Base-by-base conservation (phyloP, 805 yeast genomes). In the Geotrichum ghanense region DNA sequence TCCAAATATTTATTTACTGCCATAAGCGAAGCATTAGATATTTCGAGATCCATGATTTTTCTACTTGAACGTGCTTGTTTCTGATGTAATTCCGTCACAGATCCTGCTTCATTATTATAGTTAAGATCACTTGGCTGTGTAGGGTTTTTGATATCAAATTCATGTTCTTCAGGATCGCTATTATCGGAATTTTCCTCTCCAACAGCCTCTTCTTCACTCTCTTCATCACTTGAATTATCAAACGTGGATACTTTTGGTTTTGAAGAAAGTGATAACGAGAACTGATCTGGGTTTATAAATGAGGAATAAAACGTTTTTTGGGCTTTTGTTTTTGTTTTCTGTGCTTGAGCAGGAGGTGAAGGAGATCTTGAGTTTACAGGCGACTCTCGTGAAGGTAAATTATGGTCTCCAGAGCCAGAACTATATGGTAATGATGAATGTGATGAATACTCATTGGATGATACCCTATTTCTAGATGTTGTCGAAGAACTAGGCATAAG, bases 21-120 rank as follows among this genome's bases (percentile, higher is more conserved):
- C 34, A 56, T 41, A 27, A 60, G 47, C 16, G 62, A 58, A 19
- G 53, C 43, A 48, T 60, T 60, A 16, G 63, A 52, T n/a, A 60
- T 56, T 41, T 60, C 62, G 24, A 60, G 46, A 42, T 60, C 64
- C 45, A 53, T 43, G n/a, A 60, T 51, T 44, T 56, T 59, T 3
- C 64, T 48, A 23, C 55, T 51, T 2, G 51, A 31, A 27, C 54
- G 39, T 2, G 50, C 51, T 17, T 39, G 42, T 17, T 21, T 21
- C 23, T 20, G 14, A 39, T 39, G 25, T 17, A 39, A 39, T n/a
- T 31, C 37, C 10, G 37, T n/a, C 37, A 31, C 16, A 4, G 37
- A 31, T n/a, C 16, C 37, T 10, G 17, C 12, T 12, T 31, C 37
- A 14, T 9, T 9, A 25, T 25, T 25, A 14, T 25, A 9, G 12